Evolutionary conservation across 768 basidiomycete genomes (phyloP).

Genomic region (Boletus vinaceobasis): DNA sequence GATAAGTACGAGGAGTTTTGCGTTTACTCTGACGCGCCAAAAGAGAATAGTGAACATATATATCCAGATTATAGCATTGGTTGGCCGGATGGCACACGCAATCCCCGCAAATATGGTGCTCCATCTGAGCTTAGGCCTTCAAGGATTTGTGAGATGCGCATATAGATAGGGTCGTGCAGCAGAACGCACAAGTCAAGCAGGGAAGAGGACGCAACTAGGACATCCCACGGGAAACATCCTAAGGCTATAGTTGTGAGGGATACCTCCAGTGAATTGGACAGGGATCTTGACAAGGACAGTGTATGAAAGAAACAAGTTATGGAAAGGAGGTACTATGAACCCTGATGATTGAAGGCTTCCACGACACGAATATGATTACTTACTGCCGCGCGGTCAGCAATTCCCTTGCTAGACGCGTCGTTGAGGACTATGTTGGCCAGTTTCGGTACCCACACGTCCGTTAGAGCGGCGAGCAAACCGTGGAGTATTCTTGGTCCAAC

Average conservation of each 20-base stretch:
- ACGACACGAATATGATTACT: slow-evolving; percentile 28
- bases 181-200: slow-evolving; percentile 19
- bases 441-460: slow-evolving; percentile 71
- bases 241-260: slow-evolving; percentile 79
- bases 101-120: slow-evolving; percentile 64
- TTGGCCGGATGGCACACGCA: slow-evolving; percentile 82
- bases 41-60: slow-evolving; percentile 61
- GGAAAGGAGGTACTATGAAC: slow-evolving; percentile 67
- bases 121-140: slow-evolving; percentile 30
- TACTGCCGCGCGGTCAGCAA: slow-evolving; percentile 47
- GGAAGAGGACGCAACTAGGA: slow-evolving; percentile 28
- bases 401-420: slow-evolving; percentile 37
- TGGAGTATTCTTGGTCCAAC: slow-evolving; percentile 72
- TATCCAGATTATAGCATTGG: slow-evolving; percentile 83
- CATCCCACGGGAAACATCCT: slow-evolving; percentile 71
- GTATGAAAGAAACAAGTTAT: slow-evolving; percentile 86
- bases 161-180: neutral
- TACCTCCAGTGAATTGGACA: slow-evolving; percentile 93
- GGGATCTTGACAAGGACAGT: slow-evolving; percentile 76
- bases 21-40: slow-evolving; percentile 46
- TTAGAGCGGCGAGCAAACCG: slow-evolving; percentile 70
- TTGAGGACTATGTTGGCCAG: slow-evolving; percentile 61
- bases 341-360: neutral
- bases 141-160: slow-evolving; percentile 31
- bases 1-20: slow-evolving; percentile 30